phyloP scores from a whole-genome alignment of 78 protist species.

The Monosiga brevicollis region DNA sequence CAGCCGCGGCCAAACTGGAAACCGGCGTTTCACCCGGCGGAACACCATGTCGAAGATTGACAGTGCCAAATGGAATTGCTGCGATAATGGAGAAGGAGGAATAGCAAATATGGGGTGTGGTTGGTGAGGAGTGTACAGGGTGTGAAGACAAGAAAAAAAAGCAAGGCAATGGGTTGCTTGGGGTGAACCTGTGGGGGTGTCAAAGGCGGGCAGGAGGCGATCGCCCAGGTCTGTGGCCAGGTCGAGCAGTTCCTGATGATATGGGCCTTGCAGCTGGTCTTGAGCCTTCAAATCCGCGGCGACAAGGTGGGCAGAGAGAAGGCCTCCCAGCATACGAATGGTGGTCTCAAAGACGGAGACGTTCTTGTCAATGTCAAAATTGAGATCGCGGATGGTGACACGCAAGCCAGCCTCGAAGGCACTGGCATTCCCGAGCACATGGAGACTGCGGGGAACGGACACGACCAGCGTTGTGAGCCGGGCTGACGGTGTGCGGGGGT shows the following conservation, averaged over 20 bases:
- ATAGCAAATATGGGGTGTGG: background rate
- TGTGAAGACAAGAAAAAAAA: constrained; percentile 41
- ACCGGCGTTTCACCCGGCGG: constrained; percentile 35
- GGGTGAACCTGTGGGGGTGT: constrained; percentile 18
- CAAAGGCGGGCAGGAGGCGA: constrained; percentile 37
- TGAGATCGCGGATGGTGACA: background rate
- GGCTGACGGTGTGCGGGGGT: background rate
- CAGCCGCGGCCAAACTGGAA: constrained; percentile 45
- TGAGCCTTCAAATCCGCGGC: constrained; percentile 35
- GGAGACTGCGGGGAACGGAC: background rate
- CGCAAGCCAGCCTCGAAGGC: constrained; percentile 19
- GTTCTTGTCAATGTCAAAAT: background rate
- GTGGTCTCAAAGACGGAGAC: constrained; percentile 68
- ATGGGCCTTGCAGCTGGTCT: background rate
- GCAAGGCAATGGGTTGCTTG: constrained; percentile 46
- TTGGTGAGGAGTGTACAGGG: background rate
- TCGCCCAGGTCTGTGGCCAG: constrained; percentile 41
- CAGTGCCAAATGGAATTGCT: constrained; percentile 37
- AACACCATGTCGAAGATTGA: constrained; percentile 35
- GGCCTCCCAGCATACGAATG: constrained; percentile 72
- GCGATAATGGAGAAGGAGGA: background rate
- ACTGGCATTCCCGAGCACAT: background rate
- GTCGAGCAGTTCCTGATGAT: background rate
- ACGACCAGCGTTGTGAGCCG: background rate
- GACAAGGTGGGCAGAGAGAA: constrained; percentile 59